phyloP scores from a whole-genome alignment of 176 grass and related monocot genomes.

The Puya raimondii region DNA sequence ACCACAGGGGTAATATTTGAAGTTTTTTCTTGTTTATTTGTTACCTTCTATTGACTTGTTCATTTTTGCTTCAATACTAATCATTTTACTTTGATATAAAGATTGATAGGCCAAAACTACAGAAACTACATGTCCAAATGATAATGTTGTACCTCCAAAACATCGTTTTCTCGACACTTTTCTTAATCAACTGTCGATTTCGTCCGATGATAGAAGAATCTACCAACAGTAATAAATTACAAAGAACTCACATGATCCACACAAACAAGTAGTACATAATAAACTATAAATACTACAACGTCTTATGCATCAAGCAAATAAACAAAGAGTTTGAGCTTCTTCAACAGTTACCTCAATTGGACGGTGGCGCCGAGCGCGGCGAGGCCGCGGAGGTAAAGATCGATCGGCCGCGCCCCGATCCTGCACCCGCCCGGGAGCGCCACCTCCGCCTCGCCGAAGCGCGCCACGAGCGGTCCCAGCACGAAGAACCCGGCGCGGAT shows the following conservation, averaged over 20 bases:
- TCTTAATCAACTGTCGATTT: no score
- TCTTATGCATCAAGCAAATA: not conserved
- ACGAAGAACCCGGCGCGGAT: conserved; percentile 22
- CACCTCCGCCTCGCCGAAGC: conserved; percentile 17
- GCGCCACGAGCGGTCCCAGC: conserved; percentile 8
- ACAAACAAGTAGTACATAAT: not conserved
- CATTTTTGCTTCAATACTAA: no score
- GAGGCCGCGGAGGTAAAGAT: conserved; percentile 16
- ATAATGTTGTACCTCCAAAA: no score
- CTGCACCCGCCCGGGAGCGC: conserved; percentile 11
- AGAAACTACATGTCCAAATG: no score
- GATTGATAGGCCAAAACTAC: no score
- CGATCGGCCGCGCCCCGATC: conserved; percentile 14
- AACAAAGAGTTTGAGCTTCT: not conserved
- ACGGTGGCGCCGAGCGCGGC: conserved; percentile 8
- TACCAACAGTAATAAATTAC: not conserved
- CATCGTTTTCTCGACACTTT: no score
- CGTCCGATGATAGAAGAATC: not conserved
- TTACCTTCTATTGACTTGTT: no score
- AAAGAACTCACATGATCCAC: not conserved
- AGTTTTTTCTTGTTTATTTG: no score
- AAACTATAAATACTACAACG: not conserved
- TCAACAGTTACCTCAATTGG: conserved; percentile 9
- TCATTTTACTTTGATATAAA: no score
- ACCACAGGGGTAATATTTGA: no score